Base-by-base conservation (phyloP, 2,329 filamentous ascomycete species). In the Helotiales sp. region DNA sequence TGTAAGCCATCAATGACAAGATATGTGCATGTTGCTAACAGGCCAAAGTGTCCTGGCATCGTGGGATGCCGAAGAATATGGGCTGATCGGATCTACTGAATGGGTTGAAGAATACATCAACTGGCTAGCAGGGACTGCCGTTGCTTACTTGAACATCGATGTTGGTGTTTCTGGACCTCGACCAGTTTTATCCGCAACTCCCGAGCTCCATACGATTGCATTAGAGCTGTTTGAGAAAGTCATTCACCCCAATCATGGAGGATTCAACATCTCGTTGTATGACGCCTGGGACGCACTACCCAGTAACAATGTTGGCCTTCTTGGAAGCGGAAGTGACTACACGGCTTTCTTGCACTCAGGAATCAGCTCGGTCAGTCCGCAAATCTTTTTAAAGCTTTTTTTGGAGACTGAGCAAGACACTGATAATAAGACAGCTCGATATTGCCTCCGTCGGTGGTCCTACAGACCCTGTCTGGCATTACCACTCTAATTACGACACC, bases 401-500 rank as follows among this genome's bases (percentile, higher is more conserved):
- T n/a, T n/a, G n/a, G n/a, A n/a, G n/a, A n/a, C n/a, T n/a, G n/a
- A n/a, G n/a, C n/a, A n/a, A n/a, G n/a, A n/a, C n/a, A n/a, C n/a
- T n/a, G n/a, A n/a, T n/a, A n/a, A n/a, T n/a, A n/a, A n/a, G 20
- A 58, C 45, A 37, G 76, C 70, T 88, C 7, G 87, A 90, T 67
- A 80, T 89, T 20, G 83, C 85, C 2, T 86, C 86, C 0, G 75
- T 75, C 0, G 75, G 75, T 3, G 80, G 80, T 2, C 62, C 74
- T 0, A 75, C 77, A 0, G 57, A 60, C 37, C 85, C 88, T 0
- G 80, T 91, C 7, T 91, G 89, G 75, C 89, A 90, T 70, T 96
- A 95, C 75, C 92, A 95, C 77, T 86, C 86, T 70, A 94, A 95
- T 78, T 96, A 93, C 77, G 93, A 96, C 75, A 91, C 85, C 49